Base-by-base conservation (phyloP, 2,329 filamentous ascomycete genomes). In the Exophiala oligosperma region DNA sequence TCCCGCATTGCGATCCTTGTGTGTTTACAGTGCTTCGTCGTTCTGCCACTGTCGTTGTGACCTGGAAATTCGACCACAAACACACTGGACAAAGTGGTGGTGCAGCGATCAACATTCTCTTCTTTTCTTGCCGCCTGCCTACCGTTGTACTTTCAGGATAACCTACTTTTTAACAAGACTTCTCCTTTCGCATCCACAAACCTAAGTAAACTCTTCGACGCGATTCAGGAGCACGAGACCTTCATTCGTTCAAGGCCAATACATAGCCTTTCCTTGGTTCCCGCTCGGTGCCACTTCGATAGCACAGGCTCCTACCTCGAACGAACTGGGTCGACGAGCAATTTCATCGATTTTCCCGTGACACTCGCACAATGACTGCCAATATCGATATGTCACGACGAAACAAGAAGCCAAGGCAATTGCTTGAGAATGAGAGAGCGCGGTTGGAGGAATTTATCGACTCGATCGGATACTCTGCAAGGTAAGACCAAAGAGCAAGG, bases 371-470 rank as follows among this genome's bases (percentile, higher is more conserved):
- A 41, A 63, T 63, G 61, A 61, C 64, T 8, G 32, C 32, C 61
- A 63, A 87, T 69, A 92, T 96, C 70, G 93, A 97, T 77, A 84
- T 84, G 67, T 87, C 81, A 68, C 87, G 93, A 73, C 90, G 93
- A 73, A 97, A 97, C 79, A 89, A 90, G 78, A 84, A 85, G 72
- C 90, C 94, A 43, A 86, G 93, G 61, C 84, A 88, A 62, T 79
- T 99, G 57, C 85, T 87, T 32, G 91, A 97, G 63, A 77, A 82
- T 17, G 94, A 99, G 81, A 86, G 89, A 65, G 85, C 88, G 66
- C 86, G 88, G 60, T 81, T 99, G 59, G 91, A 97, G 62, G 92
- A 97, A 74, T 97, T 90, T 72, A 85, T 94, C 66, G 92, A 97
- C 69, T 85, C 86, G 32, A 99, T 99, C 68, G 92, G 97, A 76